Conservation (phyloP, 1,139 yeast species). For the Diutina rugosa region DNA sequence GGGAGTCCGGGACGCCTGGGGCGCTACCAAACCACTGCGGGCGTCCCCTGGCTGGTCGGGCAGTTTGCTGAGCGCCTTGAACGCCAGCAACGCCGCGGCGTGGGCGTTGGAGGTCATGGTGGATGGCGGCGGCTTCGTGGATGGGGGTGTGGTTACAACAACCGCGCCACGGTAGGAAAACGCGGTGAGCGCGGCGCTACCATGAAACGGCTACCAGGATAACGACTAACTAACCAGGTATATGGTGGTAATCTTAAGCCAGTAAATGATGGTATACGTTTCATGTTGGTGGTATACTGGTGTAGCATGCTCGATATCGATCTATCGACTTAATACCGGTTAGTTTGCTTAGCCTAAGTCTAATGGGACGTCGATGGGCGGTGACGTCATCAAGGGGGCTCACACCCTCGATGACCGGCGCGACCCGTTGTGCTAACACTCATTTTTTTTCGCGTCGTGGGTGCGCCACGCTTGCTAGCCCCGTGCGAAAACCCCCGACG, state of each 20-base stretch:
- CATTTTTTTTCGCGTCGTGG: too few relatives aligned
- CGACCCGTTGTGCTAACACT: too few relatives aligned
- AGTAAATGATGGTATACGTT: too few relatives aligned
- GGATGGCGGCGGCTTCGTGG: background rate
- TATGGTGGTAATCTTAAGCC: too few relatives aligned
- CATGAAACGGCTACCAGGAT: background rate
- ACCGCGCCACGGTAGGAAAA: too few relatives aligned
- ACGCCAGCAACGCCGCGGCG: conserved; percentile 13
- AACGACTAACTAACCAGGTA: too few relatives aligned
- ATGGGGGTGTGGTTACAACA: too few relatives aligned
- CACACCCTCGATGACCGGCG: too few relatives aligned
- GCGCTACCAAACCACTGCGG: background rate
- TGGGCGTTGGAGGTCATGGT: conserved; percentile 5
- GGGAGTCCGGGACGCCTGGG: background rate
- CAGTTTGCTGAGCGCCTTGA: conserved; percentile 7
- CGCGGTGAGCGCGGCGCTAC: background rate
- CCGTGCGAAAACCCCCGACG: background rate
- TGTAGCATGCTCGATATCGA: too few relatives aligned
- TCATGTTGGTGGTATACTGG: too few relatives aligned
- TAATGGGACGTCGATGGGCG: background rate
- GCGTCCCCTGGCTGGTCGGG: background rate
- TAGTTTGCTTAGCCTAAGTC: too few relatives aligned
- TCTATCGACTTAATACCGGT: too few relatives aligned
- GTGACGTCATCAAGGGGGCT: background rate
- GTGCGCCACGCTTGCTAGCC: background rate